Evolutionary conservation across 2,329 filamentous ascomycete genomes (phyloP).

Genomic region (Epichloe amarillans): DNA sequence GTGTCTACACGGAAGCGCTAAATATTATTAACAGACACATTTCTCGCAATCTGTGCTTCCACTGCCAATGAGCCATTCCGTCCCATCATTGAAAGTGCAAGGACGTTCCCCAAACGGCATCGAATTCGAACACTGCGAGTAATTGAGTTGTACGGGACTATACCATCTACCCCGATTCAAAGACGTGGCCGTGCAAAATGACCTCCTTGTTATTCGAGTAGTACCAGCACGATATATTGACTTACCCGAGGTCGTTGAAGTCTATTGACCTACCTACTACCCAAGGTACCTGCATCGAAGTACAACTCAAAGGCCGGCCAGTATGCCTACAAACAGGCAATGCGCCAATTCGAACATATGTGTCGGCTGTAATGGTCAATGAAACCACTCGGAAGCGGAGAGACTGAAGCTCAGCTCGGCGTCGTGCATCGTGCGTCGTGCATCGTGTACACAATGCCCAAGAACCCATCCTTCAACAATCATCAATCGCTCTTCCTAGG

Average conservation of each 20-base stretch:
- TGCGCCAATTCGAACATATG: not conserved
- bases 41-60: not conserved
- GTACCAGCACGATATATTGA: not conserved
- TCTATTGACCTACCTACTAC: no score
- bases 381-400: not conserved
- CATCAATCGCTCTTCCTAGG: not conserved
- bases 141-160: not conserved
- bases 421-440: not conserved
- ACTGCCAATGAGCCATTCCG: not conserved
- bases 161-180: no score
- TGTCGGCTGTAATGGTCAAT: not conserved
- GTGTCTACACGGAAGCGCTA: not conserved
- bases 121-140: not conserved
- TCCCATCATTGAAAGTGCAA: not conserved
- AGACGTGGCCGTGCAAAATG: no score
- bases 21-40: not conserved
- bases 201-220: no score
- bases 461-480: not conserved
- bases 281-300: no score
- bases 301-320: not conserved
- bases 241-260: not conserved
- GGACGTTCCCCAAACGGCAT: not conserved
- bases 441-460: not conserved
- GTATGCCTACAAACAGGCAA: not conserved
- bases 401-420: not conserved